A percentile compares a stretch with the other conserved stretches of the same genome.
These are phyloP conservation scores for Brassica cretica DNA, from an alignment of 345 rosid species.

Conservation along the genomic window DNA sequence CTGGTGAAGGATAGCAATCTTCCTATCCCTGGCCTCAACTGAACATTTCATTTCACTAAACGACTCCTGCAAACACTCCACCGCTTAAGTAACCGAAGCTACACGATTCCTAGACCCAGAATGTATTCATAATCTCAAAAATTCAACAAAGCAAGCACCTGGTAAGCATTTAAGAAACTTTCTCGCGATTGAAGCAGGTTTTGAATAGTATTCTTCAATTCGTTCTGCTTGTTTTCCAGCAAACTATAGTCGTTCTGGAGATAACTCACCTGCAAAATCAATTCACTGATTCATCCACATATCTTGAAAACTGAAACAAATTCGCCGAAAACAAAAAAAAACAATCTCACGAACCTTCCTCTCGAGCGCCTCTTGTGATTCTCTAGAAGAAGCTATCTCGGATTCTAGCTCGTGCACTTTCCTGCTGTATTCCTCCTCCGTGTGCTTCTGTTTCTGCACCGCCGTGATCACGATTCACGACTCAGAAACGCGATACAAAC, in stretches of 20 bases:
- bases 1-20: conserved; percentile 47
- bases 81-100: background rate
- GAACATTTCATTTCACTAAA: conserved; percentile 67
- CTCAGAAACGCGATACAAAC: conserved; percentile 9
- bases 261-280: conserved; percentile 52
- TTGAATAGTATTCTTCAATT: conserved; percentile 57
- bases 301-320: conserved; percentile 31
- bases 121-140: background rate
- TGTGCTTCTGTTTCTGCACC: conserved; percentile 68
- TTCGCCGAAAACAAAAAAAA: conserved; percentile 9
- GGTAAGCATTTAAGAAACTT: conserved; percentile 58
- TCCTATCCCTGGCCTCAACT: conserved; percentile 59
- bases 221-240: conserved; percentile 66
- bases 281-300: conserved; percentile 14
- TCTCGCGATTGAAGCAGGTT: conserved; percentile 68
- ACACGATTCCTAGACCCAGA: background rate
- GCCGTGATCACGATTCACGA: background rate
- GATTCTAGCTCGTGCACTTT: conserved; percentile 60
- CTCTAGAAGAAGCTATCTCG: conserved; percentile 57
- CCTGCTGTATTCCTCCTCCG: conserved; percentile 64
- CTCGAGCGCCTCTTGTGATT: conserved; percentile 55
- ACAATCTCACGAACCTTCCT: conserved; percentile 50
- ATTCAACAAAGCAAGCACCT: conserved; percentile 44
- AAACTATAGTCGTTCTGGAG: conserved; percentile 64
- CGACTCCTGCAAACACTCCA: conserved; percentile 55